Base-by-base conservation (phyloP, 495 filamentous ascomycete genomes). In the Cercophora newfieldiana region DNA sequence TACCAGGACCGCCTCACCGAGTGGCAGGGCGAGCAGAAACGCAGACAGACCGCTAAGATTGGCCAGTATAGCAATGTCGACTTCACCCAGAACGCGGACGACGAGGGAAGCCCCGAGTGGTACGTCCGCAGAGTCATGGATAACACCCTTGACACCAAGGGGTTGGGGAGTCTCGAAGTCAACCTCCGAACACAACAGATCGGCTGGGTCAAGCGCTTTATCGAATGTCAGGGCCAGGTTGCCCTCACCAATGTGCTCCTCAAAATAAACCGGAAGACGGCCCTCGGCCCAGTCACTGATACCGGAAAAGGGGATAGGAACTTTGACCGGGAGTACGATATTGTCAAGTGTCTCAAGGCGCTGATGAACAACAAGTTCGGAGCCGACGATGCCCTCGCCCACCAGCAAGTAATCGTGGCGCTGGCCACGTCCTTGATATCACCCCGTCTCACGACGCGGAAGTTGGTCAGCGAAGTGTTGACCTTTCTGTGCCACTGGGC, bases 321-420 rank as follows among this genome's bases (percentile, higher is more conserved):
- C 71, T 80, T 96, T 56, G 95, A 99, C 69, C 88, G 90, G 60
- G 95, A 99, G 79, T 97, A 98, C 77, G 95, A 98, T 72, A 97
- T 99, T 69, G 87, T 96, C 66, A 99, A 99, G 79, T 98, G 96
- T 78, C 77, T 99, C 58, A 99, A 98, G 78, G 92, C 93, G 55
- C 77, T 98, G 55, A 96, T 98, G 90, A 99, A 99, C 85, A 99
- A 96, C 84, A 97, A 97, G 72, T 98, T 94, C 78, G 95, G 95
- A 53, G 96, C 95, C 30, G 96, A 99, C 70, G 93, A 99, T 84
- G 95, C 96, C n/a, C 82, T 99, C 54, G 80, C 84, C 37, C 95
- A 99, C 75, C 90, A 95, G 71, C 88, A 91, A 70, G 90, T 97
- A 64, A 88, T 97, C 62, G 89, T 93, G 61, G 91, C 96, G 10